A percentile compares a stretch with the other conserved stretches of the same genome.
phyloP scores from a whole-genome alignment of 768 basidiomycete species.

The Asterophora lycoperdoides region DNA sequence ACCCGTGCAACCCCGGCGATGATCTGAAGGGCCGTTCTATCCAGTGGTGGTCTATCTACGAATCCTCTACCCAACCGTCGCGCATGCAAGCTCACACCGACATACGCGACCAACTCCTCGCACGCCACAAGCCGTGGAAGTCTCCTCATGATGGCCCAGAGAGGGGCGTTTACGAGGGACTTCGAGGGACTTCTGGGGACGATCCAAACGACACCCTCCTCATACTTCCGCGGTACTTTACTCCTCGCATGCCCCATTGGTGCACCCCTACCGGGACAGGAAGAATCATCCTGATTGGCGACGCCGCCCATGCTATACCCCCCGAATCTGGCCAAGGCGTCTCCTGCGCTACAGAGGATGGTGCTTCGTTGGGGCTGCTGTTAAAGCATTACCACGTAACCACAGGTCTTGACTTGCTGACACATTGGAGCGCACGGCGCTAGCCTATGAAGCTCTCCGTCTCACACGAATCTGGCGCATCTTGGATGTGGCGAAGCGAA shows the following conservation, averaged over 20 bases:
- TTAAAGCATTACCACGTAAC: slow-evolving; percentile 28
- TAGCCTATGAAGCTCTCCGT: slow-evolving; percentile 31
- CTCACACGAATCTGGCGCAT: slow-evolving; percentile 30
- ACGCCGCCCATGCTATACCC: slow-evolving; percentile 42
- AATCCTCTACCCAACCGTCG: slow-evolving; percentile 24
- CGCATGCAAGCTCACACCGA: slow-evolving; percentile 19
- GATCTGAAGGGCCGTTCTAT: slow-evolving; percentile 17
- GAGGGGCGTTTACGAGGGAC: slow-evolving; percentile 20
- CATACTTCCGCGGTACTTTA: slow-evolving; percentile 34
- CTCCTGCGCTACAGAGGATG: slow-evolving; percentile 38
- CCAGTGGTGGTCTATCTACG: slow-evolving; percentile 42
- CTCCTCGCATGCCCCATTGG: slow-evolving; percentile 33
- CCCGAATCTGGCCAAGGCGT: slow-evolving; percentile 40
- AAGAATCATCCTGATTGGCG: slow-evolving; percentile 36
- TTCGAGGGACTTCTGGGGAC: slow-evolving; percentile 23
- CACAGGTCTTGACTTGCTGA: background rate
- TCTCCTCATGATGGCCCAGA: slow-evolving; percentile 29
- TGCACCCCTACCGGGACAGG: slow-evolving; percentile 27
- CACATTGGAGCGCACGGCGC: slow-evolving; percentile 21
- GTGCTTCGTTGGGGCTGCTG: slow-evolving; percentile 31
- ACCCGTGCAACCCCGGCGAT: slow-evolving; percentile 12
- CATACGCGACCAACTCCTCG: slow-evolving; percentile 28
- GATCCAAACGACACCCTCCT: slow-evolving; percentile 19
- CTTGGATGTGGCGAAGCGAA: slow-evolving; percentile 29
- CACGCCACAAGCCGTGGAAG: slow-evolving; percentile 30